Percentiles rank a stretch among this genome's conserved stretches.
Evolutionary conservation across 495 filamentous ascomycete species (phyloP).

Genomic region (Penicillium manginii): DNA sequence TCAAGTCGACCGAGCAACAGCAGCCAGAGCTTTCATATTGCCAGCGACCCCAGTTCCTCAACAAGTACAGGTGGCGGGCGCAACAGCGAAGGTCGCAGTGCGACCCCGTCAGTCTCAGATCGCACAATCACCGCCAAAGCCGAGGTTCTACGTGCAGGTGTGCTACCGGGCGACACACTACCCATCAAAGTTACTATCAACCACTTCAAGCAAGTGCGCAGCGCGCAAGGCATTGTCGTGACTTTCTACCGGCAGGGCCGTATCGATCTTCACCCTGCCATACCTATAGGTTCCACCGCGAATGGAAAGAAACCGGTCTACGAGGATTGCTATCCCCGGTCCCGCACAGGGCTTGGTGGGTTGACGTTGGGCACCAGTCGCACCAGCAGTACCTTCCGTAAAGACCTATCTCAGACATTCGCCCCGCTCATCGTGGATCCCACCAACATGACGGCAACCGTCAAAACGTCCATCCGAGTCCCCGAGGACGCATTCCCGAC

Average conservation of each 20-base stretch:
- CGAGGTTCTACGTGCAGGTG: slow-evolving; percentile 80
- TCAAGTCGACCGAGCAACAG: slow-evolving; percentile 64
- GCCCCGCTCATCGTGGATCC: slow-evolving; percentile 86
- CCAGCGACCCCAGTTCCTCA: slow-evolving; percentile 41
- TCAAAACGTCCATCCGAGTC: slow-evolving; percentile 80
- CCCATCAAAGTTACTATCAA: slow-evolving; percentile 79
- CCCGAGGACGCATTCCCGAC: slow-evolving; percentile 93
- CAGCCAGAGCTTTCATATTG: slow-evolving; percentile 56
- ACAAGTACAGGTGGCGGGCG: slow-evolving; percentile 41
- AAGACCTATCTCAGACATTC: slow-evolving; percentile 87
- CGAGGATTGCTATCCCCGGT: slow-evolving; percentile 83
- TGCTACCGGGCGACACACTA: slow-evolving; percentile 81
- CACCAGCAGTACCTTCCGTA: slow-evolving; percentile 86
- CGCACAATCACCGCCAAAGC: slow-evolving; percentile 88
- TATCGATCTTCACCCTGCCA: slow-evolving; percentile 81
- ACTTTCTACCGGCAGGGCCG: slow-evolving; percentile 91
- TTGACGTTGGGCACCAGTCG: slow-evolving; percentile 80
- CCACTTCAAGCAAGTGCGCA: slow-evolving; percentile 85
- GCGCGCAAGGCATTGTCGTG: slow-evolving; percentile 87
- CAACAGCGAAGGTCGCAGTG: slow-evolving; percentile 48
- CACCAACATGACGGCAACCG: slow-evolving; percentile 68
- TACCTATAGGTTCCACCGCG: slow-evolving; percentile 61
- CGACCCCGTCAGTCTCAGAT: slow-evolving; percentile 43
- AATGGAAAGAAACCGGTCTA: slow-evolving; percentile 69
- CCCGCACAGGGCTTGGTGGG: slow-evolving; percentile 72